phyloP scores from a whole-genome alignment of 1,284 basidiomycete species.

The Caloboletus inedulis region DNA sequence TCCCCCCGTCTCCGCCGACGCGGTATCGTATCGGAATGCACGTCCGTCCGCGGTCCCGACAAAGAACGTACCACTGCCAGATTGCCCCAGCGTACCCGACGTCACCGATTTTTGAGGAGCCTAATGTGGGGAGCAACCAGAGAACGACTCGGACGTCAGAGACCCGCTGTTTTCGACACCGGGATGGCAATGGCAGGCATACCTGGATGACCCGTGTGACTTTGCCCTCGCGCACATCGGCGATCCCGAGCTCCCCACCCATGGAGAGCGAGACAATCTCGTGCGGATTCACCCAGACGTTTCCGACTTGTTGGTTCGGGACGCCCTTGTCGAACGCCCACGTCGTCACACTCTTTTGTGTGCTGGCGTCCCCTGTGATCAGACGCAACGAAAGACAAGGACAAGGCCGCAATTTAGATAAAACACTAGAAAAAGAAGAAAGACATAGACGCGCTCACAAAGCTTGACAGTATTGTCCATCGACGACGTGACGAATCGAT shows the following conservation, averaged over 20 bases:
- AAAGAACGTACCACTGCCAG: conserved; percentile 60
- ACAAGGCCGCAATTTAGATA: not conserved
- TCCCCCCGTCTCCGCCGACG: conserved; percentile 20
- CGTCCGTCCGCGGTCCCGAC: conserved; percentile 85
- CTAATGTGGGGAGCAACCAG: conserved; percentile 34
- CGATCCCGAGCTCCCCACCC: conserved; percentile 79
- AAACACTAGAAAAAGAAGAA: not conserved
- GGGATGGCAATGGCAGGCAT: conserved; percentile 16
- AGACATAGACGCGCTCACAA: conserved; percentile 51
- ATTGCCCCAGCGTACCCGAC: conserved; percentile 47
- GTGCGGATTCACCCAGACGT: conserved; percentile 67
- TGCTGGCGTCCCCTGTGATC: conserved; percentile 73
- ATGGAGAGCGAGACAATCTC: conserved; percentile 85
- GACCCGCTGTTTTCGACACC: not conserved
- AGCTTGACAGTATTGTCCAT: conserved; percentile 88
- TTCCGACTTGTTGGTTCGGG: conserved; percentile 84
- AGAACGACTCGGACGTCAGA: not conserved
- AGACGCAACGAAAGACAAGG: not conserved
- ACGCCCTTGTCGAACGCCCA: conserved; percentile 74
- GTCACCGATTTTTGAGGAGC: conserved; percentile 82
- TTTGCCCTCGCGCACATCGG: conserved; percentile 68
- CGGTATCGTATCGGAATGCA: conserved; percentile 59
- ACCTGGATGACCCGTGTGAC: conserved; percentile 64
- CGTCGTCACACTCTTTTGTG: conserved; percentile 60
- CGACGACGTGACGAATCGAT: conserved; percentile 75